Base-by-base conservation (phyloP, 768 basidiomycete species). In the Rhizopogon vesiculosus region DNA sequence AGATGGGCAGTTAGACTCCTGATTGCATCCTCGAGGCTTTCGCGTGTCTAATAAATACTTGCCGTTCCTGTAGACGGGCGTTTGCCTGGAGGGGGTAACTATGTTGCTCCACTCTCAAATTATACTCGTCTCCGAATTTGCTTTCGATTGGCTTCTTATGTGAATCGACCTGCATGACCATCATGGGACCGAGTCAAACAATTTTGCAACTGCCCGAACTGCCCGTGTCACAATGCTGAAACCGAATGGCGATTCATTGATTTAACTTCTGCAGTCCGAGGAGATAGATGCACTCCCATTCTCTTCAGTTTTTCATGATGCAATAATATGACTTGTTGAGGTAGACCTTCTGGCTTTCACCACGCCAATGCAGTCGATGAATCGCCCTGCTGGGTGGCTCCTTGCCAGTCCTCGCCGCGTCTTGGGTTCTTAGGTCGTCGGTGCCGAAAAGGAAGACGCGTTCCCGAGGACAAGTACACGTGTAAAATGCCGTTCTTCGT, bases 1-100 rank as follows among this genome's bases (percentile, higher is more conserved):
- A 38, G 54, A 10, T 51, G 66, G 66, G 60, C 65, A 63, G 67
- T 42, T 28, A 38, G 35, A 39, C 46, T 48, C 56, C 56, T 58
- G 65, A 61, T 59, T 57, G 61, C 67, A 59, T 71, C 69, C 68
- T 69, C 70, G 68, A 69, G 69, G 69, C 61, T 62, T 57, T 64
- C 64, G 61, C 66, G 61, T 69, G 71, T 68, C 41, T 31, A 45
- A 44, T 45, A 15, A 53, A 53, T 46, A 55, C 31, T 51, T 59
- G 55, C 42, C 49, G 45, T 56, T 48, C 59, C 61, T 31, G 57
- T 58, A 33, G 38, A 40, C n/a, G 40, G 50, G 25, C 50, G 25
- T 56, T 51, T 59, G 39, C 52, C 54, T 60, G 62, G 19, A 38
- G 22, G 15, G 29, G 52, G 50, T 51, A 50, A 35, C 25, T 19